Conservation (phyloP, 257 asterid species). For the Solanum rostratum region DNA sequence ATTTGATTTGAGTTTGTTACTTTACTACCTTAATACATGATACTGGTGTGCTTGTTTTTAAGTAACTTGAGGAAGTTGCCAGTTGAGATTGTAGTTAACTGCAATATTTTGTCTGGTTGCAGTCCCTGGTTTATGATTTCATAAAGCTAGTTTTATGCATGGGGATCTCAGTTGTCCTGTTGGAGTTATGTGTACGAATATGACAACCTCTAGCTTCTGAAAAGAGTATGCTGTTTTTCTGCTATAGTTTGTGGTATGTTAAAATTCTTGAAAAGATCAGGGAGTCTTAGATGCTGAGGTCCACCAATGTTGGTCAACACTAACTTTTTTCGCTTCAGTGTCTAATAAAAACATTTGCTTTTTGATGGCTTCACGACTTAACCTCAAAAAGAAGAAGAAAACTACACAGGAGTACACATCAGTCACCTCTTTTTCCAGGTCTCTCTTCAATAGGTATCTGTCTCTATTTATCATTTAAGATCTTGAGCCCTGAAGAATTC, state of each 20-base stretch:
- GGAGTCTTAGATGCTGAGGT: neutral
- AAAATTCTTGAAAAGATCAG: neutral
- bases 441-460: neutral
- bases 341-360: neutral
- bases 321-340: neutral
- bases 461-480: neutral
- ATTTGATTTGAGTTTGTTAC: neutral
- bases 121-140: neutral
- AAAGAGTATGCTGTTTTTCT: neutral
- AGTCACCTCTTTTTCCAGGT: neutral
- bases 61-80: neutral
- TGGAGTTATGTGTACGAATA: neutral
- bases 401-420: neutral
- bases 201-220: neutral
- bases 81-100: neutral
- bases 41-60: neutral
- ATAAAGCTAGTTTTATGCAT: neutral
- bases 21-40: neutral
- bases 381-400: neutral
- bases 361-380: neutral
- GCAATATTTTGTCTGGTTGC: neutral
- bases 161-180: neutral
- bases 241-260: neutral
- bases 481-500: neutral
- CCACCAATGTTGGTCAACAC: neutral